A percentile compares a stretch with the other conserved stretches of the same genome.
phyloP scores from a whole-genome alignment of 1,284 basidiomycete species.

The Ustilago crameri region DNA sequence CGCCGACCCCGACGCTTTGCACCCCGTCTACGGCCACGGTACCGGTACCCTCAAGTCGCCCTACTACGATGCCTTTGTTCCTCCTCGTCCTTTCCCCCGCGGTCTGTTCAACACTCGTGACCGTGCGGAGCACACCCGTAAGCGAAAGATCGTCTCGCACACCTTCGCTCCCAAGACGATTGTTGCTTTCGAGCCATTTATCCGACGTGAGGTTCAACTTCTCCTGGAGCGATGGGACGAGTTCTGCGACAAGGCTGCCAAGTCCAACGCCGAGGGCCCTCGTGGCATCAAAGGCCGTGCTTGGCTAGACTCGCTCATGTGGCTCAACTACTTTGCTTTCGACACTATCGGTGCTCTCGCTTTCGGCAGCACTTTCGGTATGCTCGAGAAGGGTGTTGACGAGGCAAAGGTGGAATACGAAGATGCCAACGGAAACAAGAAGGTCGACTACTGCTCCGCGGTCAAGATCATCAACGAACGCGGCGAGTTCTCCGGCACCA shows the following conservation, averaged over 20 bases:
- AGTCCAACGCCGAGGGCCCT: constrained; percentile 43
- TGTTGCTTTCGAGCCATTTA: constrained; percentile 60
- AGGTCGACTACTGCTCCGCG: constrained; percentile 76
- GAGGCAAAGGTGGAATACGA: constrained; percentile 73
- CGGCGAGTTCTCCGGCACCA: constrained; percentile 85
- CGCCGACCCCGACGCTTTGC: constrained; percentile 72
- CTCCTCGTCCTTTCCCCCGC: constrained; percentile 66
- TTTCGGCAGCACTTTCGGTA: constrained; percentile 77
- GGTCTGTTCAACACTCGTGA: constrained; percentile 86
- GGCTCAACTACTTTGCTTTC: constrained; percentile 84
- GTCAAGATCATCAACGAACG: constrained; percentile 88
- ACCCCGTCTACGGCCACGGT: constrained; percentile 53
- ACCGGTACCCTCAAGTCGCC: constrained; percentile 56
- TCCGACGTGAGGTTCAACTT: constrained; percentile 58
- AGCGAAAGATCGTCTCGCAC: constrained; percentile 87
- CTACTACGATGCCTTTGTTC: constrained; percentile 80
- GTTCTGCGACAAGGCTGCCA: constrained; percentile 50
- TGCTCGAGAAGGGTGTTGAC: constrained; percentile 82
- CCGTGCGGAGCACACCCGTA: constrained; percentile 82
- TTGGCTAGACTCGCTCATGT: constrained; percentile 71
- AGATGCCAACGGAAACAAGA: constrained; percentile 70
- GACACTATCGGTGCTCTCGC: constrained; percentile 67
- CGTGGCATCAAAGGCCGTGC: constrained; percentile 57
- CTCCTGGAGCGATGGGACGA: constrained; percentile 62
- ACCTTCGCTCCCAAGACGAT: constrained; percentile 75